Evolutionary conservation across 1,284 basidiomycete species (phyloP), one percentile per base, ranked within the genome.

Genomic region (Tilletia setariae): DNA sequence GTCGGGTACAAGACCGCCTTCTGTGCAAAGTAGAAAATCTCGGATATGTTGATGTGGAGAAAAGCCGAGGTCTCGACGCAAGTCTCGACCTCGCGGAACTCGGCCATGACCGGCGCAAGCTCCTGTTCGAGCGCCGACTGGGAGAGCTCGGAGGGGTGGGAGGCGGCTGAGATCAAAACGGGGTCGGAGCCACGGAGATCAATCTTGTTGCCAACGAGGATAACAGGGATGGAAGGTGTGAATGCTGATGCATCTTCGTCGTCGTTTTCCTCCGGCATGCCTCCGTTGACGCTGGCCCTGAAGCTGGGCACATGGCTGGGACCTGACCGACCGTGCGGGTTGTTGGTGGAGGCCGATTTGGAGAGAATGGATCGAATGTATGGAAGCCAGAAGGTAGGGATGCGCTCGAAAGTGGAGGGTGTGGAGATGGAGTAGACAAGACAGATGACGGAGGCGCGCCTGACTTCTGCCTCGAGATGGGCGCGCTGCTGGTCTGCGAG

Each of bases 11-110:
- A 86, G 30, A 98, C 96, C 4, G 96, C 96, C 82, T 97, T 98
- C 84, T 97, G 95, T 0, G 96, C 95, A 83, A 97, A 98, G 84
- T 96, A 98, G 85, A 98, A 96, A n/a, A 97, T 93, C 83, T 97
- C 95, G 40, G 93, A 94, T 64, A 98, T 91, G 84, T 98, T 98
- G 90, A 79, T 74, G 11, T 73, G 74, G 30, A 79, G 85, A 77
- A 91, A 90, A 0, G 94, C 94, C 11, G 93, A 95, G 82, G 94
- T 96, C 84, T 98, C 95, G 42, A 98, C 92, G 79, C 94, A 98
- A 30, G 95, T 98, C 84, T 98, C 94, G 65, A 98, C 93, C 61
- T 81, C 80, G 64, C 80, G 79, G 73, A 82, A 82, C 67, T 82
- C 80, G 56, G 74, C 73, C 80, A 82, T 82, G 63, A 82, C 72